A percentile compares a stretch with the other conserved stretches of the same genome.
Evolutionary conservation across 306 rosid genomes (phyloP).

Genomic region (Acacia melanoxylon): DNA sequence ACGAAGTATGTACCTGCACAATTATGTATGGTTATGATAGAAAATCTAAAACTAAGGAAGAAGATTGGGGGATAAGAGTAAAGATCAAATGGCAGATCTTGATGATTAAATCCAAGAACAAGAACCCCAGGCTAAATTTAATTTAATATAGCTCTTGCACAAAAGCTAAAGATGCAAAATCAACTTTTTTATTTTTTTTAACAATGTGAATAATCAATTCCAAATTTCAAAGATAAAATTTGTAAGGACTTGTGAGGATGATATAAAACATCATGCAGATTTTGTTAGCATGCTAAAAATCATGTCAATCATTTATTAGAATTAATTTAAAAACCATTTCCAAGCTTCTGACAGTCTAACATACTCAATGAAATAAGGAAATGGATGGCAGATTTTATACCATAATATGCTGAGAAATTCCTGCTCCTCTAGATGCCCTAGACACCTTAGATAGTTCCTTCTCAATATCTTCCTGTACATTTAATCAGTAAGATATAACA

Average conservation of each 20-base stretch:
- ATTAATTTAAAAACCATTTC: constrained; percentile 12
- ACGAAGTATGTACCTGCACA: neutral
- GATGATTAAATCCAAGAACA: neutral
- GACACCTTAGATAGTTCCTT: constrained; percentile 75
- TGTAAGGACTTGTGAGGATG: neutral
- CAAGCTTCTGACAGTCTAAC: constrained; percentile 14
- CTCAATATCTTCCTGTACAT: constrained; percentile 86
- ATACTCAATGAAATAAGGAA: constrained; percentile 20
- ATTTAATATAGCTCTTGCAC: neutral
- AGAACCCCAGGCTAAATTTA: neutral
- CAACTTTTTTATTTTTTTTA: no score
- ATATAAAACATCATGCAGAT: neutral
- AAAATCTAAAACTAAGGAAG: neutral
- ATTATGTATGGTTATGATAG: neutral
- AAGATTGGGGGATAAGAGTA: neutral
- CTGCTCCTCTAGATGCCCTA: constrained; percentile 63
- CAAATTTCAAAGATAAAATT: neutral
- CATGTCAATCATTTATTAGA: neutral
- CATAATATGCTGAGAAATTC: constrained; percentile 76
- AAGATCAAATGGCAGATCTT: neutral
- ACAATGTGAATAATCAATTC: neutral
- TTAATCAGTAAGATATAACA: constrained; percentile 25
- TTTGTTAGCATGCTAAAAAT: neutral
- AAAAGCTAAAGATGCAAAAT: neutral
- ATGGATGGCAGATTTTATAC: constrained; percentile 39